Evolutionary conservation across 192 early-diverging fungal species (phyloP).

Genomic region (Obelidium mucronatum): DNA sequence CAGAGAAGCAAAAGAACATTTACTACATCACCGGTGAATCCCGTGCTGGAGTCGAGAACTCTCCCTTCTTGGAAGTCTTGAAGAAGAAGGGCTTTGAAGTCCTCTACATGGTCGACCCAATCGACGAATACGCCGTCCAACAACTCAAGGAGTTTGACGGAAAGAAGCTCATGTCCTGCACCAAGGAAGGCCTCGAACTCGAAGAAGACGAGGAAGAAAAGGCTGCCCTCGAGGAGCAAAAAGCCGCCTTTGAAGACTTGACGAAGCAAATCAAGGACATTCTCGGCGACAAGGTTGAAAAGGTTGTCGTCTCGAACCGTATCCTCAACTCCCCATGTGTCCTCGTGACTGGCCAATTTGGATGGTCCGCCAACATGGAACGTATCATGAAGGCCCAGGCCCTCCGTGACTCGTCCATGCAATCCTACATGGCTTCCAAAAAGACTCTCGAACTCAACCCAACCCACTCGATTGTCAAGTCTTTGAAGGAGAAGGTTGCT

Average conservation of each 20-base stretch:
- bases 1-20: conserved; percentile 99
- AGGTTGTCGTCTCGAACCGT: conserved; percentile 93
- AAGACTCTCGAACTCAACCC: conserved; percentile 99
- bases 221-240: conserved; percentile 91
- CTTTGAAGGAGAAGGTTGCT: conserved; percentile 89
- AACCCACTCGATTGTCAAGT: conserved; percentile 91
- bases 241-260: conserved; percentile 89
- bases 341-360: conserved; percentile 97
- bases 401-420: conserved; percentile 97
- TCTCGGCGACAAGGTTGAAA: conserved; percentile 97
- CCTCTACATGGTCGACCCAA: conserved; percentile 97
- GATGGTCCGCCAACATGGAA: conserved; percentile 99
- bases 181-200: conserved; percentile 99
- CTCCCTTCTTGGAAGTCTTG: conserved; percentile 97
- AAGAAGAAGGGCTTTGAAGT: conserved; percentile 99
- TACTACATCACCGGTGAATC: conserved; percentile 98
- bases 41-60: conserved; percentile 90
- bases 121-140: conserved; percentile 98
- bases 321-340: conserved; percentile 98
- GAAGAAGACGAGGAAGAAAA: conserved; percentile 98
- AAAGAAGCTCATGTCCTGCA: conserved; percentile 96
- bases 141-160: conserved; percentile 99
- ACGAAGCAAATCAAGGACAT: conserved; percentile 96
- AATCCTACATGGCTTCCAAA: conserved; percentile 99
- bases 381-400: conserved; percentile 99